Conservation (phyloP, 345 rosid species). For the Ricinus communis region DNA sequence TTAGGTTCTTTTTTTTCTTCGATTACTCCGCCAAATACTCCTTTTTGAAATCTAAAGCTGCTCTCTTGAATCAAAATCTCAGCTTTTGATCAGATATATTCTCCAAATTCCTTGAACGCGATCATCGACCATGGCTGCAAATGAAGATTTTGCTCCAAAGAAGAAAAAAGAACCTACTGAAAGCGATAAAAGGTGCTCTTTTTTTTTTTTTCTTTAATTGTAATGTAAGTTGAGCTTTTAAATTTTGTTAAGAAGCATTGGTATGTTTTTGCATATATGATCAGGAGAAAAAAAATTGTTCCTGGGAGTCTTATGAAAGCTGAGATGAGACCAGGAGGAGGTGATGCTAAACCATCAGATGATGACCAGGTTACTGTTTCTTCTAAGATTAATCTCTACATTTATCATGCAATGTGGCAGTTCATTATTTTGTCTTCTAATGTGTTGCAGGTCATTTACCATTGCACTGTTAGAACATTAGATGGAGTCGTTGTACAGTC, state of each 20-base stretch:
- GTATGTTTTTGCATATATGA: neutral
- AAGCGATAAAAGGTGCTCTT: constrained; percentile 53
- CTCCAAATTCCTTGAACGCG: neutral
- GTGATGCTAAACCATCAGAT: constrained; percentile 71
- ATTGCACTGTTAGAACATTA: constrained; percentile 79
- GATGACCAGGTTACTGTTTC: constrained; percentile 77
- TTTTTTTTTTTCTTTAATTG: neutral
- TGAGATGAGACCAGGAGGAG: constrained; percentile 82
- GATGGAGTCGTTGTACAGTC: constrained; percentile 85
- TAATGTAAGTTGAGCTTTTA: too few species aligned
- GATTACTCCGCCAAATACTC: too few species aligned
- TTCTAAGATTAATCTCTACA: too few species aligned
- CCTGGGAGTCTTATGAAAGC: constrained; percentile 95
- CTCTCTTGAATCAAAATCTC: too few species aligned
- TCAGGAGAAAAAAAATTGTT: constrained; percentile 81
- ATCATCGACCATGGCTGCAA: constrained; percentile 40
- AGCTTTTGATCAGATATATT: too few species aligned
- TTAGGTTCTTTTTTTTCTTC: too few species aligned
- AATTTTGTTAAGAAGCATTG: neutral
- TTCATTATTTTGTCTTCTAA: too few species aligned
- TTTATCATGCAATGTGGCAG: too few species aligned
- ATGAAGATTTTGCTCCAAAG: constrained; percentile 38
- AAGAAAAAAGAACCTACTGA: constrained; percentile 64
- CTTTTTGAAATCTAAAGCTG: too few species aligned
- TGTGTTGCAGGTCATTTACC: constrained; percentile 61